Percentiles rank a stretch among this genome's conserved stretches.
Conservation (phyloP, 2,329 filamentous ascomycete species). For the Chrysosporium queenslandicum region DNA sequence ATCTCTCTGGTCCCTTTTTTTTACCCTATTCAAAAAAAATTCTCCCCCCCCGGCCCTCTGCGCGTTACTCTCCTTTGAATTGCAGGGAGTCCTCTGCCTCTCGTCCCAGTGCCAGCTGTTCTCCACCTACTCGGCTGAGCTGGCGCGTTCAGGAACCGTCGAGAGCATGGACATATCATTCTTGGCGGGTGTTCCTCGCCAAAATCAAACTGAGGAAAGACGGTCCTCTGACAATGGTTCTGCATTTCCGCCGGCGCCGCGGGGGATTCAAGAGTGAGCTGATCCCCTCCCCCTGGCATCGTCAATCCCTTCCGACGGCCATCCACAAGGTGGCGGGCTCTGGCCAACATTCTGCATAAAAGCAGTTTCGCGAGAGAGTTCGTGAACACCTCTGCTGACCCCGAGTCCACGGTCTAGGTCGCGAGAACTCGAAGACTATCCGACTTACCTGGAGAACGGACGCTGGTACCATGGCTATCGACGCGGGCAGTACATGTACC, state of each 20-base stretch:
- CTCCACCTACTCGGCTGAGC: constrained; percentile 3
- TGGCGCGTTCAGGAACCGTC: constrained; percentile 1
- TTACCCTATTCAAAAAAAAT: background rate
- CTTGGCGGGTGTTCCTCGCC: constrained; percentile 16
- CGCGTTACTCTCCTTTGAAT: constrained; percentile 8
- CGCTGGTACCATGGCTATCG: constrained; percentile 60
- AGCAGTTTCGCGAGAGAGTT: background rate
- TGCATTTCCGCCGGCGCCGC: constrained; percentile 3
- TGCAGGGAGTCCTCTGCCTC: constrained; percentile 11
- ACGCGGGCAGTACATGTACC: constrained; percentile 62
- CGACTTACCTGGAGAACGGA: constrained; percentile 53
- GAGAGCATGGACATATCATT: constrained; percentile 18
- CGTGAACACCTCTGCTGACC: constrained; percentile 3
- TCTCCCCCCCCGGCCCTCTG: background rate
- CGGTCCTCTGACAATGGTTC: constrained; percentile 9
- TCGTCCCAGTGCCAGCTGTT: constrained; percentile 10
- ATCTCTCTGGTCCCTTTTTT: constrained; percentile 5
- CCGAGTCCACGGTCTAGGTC: constrained; percentile 21
- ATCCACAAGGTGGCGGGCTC: background rate
- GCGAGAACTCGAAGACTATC: constrained; percentile 27
- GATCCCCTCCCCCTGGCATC: background rate
- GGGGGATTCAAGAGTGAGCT: constrained; percentile 15
- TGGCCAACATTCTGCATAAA: background rate
- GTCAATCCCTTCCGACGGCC: background rate
- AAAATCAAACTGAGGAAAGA: constrained; percentile 13